Conservation (phyloP, 352 stramenopile species). For the Globisporangium nunn region DNA sequence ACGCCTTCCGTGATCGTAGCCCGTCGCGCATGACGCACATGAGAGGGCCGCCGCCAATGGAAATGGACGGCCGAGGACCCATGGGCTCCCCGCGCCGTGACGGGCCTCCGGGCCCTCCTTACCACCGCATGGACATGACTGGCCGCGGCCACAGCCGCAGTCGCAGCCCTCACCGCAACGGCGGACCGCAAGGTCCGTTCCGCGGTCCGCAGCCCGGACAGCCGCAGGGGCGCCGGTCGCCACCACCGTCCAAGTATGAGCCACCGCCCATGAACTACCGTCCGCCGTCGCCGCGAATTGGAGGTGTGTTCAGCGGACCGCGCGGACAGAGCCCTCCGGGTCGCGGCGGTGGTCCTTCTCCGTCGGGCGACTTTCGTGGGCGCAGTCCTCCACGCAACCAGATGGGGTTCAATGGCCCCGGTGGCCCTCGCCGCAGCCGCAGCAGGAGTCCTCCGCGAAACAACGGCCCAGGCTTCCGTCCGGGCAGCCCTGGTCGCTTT, state of each 20-base stretch:
- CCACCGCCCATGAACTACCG: slow-evolving; percentile 4
- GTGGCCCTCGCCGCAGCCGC: slow-evolving; percentile 14
- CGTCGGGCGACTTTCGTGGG: slow-evolving; percentile 17
- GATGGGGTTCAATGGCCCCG: slow-evolving; percentile 4
- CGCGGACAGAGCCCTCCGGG: too few relatives aligned
- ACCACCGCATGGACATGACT: neutral
- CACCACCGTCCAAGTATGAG: slow-evolving; percentile 9
- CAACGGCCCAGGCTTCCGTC: slow-evolving; percentile 7
- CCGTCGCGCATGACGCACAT: neutral
- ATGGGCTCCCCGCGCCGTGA: slow-evolving; percentile 9
- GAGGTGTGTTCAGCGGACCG: neutral
- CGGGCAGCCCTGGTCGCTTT: neutral
- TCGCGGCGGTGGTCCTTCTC: slow-evolving; percentile 6
- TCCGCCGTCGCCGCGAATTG: slow-evolving; percentile 8
- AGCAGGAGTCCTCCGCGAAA: slow-evolving; percentile 11
- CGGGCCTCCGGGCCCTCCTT: neutral
- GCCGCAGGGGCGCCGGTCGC: slow-evolving; percentile 3
- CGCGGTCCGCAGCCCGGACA: slow-evolving; percentile 1
- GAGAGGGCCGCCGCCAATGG: neutral
- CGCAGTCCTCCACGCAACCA: slow-evolving; percentile 19
- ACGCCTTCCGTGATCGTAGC: neutral
- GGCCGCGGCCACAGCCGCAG: slow-evolving; percentile 25
- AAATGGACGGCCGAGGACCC: neutral
- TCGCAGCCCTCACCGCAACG: slow-evolving; percentile 22
- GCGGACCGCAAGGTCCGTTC: neutral